Base-by-base conservation (phyloP, 768 basidiomycete genomes). In the Mycena rebaudengoi region DNA sequence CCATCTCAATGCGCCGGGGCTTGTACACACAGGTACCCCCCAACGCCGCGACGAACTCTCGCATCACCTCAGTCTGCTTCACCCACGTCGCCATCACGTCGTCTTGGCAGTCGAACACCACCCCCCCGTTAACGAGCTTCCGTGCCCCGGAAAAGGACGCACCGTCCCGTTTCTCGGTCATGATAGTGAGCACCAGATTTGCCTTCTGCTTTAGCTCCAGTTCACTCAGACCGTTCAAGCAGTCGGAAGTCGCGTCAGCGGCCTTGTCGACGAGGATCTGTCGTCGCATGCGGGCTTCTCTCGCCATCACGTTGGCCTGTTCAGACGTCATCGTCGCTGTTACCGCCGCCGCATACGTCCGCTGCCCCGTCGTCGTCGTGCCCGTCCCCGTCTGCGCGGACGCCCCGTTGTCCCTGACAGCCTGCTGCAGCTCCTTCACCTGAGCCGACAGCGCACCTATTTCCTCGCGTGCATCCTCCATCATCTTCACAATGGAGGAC, bases 41-140 rank as follows among this genome's bases (percentile, higher is more conserved):
- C 35, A 37, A 18, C 10, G 35, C 35, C 35, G 35, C 18, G 35
- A 37, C 35, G 35, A 37, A 37, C 35, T 37, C 11, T 18, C 18
- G 35, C 11, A 18, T 18, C 10, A 37, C 18, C 11, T 37, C 18
- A 10, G 35, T 37, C 35, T 37, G 35, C 35, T 37, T 37, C 35
- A 37, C 35, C 35, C 35, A 37, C 10, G 10, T 18, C 35, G 35
- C 35, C 18, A 18, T 37, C 35, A 10, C 18, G 8, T 59, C 57
- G 16, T 59, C 57, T 23, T 50, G 40, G 46, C 57, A 50, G 25
- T 52, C 59, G 21, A 60, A 60, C 23, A 60, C 41, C 1, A 60
- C 59, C 3, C 58, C 58, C 12, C 59, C 59, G n/a, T 51, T 60
- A 16, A 2, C 2, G 4, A 60, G 23, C 21, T 37, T 60, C 20